Evolutionary conservation across 1,284 basidiomycete species (phyloP), one percentile per base, ranked within the genome.

Genomic region (Trichosporon inkin): DNA sequence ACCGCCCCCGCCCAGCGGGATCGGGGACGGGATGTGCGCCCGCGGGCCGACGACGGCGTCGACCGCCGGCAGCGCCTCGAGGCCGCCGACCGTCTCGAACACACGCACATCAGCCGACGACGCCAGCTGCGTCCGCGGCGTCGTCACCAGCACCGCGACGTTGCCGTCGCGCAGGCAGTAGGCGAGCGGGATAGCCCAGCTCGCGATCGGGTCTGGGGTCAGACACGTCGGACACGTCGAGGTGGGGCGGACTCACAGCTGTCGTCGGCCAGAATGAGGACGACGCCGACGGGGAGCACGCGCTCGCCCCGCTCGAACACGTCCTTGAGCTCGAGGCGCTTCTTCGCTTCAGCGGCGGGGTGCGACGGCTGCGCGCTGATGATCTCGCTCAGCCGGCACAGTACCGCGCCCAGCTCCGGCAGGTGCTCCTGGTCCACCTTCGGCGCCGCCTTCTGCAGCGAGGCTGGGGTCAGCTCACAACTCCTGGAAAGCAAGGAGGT

Each of bases 151-250:
- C 14, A 49, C 44, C 22, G 44, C 44, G 22, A 28, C 44, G 44
- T 49, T 49, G 2, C 44, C 44, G 16, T 49, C 44, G 16, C 14
- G 22, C 7, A 20, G 28, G 24, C 16, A 14, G 24, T 49, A 24
- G 10, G 44, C 44, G 44, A 49, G 44, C 16, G 44, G 44, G 44
- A 49, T 24, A 1, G 44, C 44, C 44, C 44, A 49, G 44, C 44
- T 49, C 44, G 44, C 44, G 16, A 49, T 49, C 13, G 44, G 44
- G 24, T 49, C 44, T 49, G 44, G 16, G 5, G 44, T 49, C 22
- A 49, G 44, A 13, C n/a, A 36, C 13, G 35, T 38, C n/a, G 36
- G 5, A n/a, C 14, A 19, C 24, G 16, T 32, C 2, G 7, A 7
- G 3, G 24, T 14, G 6, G 7, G 19, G 17, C 17, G 17, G 10